A percentile compares a stretch with the other conserved stretches of the same genome.
Evolutionary conservation across 495 filamentous ascomycete genomes (phyloP).

Genomic region (Apiosordaria backusii): DNA sequence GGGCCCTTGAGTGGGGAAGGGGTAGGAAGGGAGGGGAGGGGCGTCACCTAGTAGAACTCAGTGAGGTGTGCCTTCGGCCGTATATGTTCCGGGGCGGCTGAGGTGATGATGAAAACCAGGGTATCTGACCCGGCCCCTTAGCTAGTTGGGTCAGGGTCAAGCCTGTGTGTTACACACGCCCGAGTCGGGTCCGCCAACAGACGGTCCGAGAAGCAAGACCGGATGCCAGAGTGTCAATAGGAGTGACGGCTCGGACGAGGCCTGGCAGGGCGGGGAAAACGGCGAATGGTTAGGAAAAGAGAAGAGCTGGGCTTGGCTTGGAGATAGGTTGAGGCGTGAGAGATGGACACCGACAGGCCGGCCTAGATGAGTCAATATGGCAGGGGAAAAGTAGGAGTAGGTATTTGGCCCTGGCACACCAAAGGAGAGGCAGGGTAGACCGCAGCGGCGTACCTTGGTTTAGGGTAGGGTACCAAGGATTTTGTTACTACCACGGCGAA

Average conservation of each 20-base stretch:
- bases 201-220: neutral
- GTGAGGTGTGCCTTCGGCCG: conserved; percentile 4
- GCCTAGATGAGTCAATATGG: neutral
- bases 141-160: neutral
- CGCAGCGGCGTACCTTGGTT: neutral
- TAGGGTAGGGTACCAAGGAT: neutral
- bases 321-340: neutral
- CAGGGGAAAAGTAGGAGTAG: neutral
- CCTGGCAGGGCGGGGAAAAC: neutral
- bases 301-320: neutral
- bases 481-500: no score
- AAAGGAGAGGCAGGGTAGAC: neutral
- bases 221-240: neutral
- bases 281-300: neutral
- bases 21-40: neutral
- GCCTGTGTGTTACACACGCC: neutral
- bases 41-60: neutral
- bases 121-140: neutral
- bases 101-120: neutral
- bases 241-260: neutral
- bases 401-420: neutral
- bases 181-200: neutral
- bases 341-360: neutral
- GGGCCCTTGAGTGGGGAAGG: no score
- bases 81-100: neutral